A percentile compares a stretch with the other conserved stretches of the same genome.
Evolutionary conservation across 192 early-diverging fungal genomes (phyloP).

Genomic region (Coemansia asiatica): DNA sequence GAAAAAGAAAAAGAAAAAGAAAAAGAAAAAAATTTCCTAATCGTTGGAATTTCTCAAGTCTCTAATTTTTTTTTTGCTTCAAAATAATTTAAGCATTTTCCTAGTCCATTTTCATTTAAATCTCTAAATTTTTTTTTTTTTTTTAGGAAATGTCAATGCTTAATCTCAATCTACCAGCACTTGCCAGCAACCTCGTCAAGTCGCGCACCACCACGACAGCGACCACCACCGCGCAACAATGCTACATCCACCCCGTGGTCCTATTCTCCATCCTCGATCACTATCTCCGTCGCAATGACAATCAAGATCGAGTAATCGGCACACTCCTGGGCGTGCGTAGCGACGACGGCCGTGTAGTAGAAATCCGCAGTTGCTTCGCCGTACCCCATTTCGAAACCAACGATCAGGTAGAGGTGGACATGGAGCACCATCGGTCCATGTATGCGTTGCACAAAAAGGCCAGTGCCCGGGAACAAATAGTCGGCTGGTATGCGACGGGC

Average conservation of each 20-base stretch:
- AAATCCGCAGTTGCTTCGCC: slow-evolving; percentile 86
- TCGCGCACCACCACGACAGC: slow-evolving; percentile 35
- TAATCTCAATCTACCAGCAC: slow-evolving; percentile 53
- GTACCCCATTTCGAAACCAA: slow-evolving; percentile 76
- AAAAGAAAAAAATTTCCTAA: too few species aligned
- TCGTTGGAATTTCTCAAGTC: background rate
- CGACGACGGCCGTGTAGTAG: slow-evolving; percentile 83
- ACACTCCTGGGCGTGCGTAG: slow-evolving; percentile 86
- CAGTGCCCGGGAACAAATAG: slow-evolving; percentile 84
- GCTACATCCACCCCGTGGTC: slow-evolving; percentile 72
- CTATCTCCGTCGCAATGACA: slow-evolving; percentile 80
- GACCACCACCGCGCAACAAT: slow-evolving; percentile 43
- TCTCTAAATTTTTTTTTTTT: background rate
- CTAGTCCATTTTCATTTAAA: background rate
- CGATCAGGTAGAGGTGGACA: slow-evolving; percentile 82
- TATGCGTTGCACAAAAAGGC: slow-evolving; percentile 85
- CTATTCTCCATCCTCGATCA: slow-evolving; percentile 93
- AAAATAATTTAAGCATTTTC: too few species aligned
- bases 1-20: too few species aligned
- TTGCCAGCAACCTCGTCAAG: slow-evolving; percentile 33
- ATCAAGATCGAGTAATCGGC: slow-evolving; percentile 83
- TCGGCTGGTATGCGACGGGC: slow-evolving; percentile 92
- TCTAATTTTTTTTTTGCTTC: background rate
- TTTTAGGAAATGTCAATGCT: slow-evolving; percentile 28
- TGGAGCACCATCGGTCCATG: slow-evolving; percentile 86